phyloP scores from a whole-genome alignment of 2,329 filamentous ascomycete species.

The Penicillium paneum region DNA sequence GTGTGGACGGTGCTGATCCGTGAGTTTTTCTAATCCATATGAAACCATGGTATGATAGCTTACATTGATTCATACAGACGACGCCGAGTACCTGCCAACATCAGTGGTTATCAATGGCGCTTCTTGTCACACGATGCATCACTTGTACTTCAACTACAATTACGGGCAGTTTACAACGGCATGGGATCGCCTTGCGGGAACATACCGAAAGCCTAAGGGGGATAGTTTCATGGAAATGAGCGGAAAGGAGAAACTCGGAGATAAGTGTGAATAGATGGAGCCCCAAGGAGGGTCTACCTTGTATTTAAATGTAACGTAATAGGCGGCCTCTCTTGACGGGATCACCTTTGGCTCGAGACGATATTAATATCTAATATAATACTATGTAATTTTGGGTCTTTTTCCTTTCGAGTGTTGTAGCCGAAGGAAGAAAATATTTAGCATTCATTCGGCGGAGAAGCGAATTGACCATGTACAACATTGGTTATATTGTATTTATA shows the following conservation, averaged over 20 bases:
- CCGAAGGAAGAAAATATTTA: background rate
- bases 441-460: too few species aligned
- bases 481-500: slow-evolving; percentile 6
- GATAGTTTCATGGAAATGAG: slow-evolving; percentile 15
- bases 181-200: slow-evolving; percentile 84
- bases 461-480: background rate
- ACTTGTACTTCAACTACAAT: slow-evolving; percentile 84
- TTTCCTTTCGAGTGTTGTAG: background rate
- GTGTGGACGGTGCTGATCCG: slow-evolving; percentile 92
- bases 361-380: background rate
- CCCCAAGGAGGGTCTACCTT: background rate
- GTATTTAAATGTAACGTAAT: background rate
- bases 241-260: background rate
- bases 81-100: slow-evolving; percentile 88
- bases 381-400: background rate
- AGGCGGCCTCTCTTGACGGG: background rate
- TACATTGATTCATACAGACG: slow-evolving; percentile 48
- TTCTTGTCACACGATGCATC: slow-evolving; percentile 90
- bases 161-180: slow-evolving; percentile 92
- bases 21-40: slow-evolving; percentile 14
- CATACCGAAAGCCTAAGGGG: slow-evolving; percentile 35
- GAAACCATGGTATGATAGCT: background rate
- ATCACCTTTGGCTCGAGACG: background rate
- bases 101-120: slow-evolving; percentile 79
- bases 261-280: slow-evolving; percentile 4